Evolutionary conservation across 768 basidiomycete genomes (phyloP).

Genomic region (Pholiota conissans): DNA sequence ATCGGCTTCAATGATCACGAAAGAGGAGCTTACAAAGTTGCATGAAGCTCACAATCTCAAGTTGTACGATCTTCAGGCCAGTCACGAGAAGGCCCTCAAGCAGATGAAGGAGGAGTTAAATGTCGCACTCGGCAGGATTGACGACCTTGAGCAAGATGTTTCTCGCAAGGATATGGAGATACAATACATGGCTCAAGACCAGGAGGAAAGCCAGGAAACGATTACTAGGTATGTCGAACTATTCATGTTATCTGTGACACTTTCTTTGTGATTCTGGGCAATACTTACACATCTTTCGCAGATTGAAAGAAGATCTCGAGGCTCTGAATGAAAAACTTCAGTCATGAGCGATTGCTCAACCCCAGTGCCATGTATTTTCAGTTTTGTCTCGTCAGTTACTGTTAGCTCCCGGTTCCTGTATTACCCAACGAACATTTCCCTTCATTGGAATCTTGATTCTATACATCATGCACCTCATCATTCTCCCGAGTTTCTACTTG

Average conservation of each 20-base stretch:
- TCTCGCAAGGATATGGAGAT: constrained; percentile 80
- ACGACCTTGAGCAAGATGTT: constrained; percentile 60
- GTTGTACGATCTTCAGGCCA: constrained; percentile 70
- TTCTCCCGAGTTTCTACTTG: background rate
- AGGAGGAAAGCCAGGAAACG: constrained; percentile 73
- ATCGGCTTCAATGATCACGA: constrained; percentile 55
- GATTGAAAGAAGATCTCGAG: constrained; percentile 70
- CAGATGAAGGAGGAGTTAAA: constrained; percentile 59
- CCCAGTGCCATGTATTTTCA: no score
- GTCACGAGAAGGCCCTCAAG: constrained; percentile 59
- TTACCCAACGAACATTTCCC: constrained; percentile 12
- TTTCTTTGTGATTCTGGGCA: constrained; percentile 45
- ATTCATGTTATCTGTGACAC: background rate
- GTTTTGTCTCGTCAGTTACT: no score
- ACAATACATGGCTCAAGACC: constrained; percentile 73
- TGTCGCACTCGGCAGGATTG: constrained; percentile 43
- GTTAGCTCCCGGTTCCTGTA: constrained; percentile 5
- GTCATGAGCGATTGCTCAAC: background rate
- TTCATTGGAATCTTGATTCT: constrained; percentile 9
- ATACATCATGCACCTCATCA: constrained; percentile 8
- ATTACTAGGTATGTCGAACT: constrained; percentile 69
- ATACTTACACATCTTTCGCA: constrained; percentile 31
- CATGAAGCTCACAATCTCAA: constrained; percentile 87
- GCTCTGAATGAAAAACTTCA: constrained; percentile 40
- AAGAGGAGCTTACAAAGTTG: constrained; percentile 73